A percentile compares a stretch with the other conserved stretches of the same genome.
Conservation (phyloP, 148 eudicot genomes). For the Cornus suecica region DNA sequence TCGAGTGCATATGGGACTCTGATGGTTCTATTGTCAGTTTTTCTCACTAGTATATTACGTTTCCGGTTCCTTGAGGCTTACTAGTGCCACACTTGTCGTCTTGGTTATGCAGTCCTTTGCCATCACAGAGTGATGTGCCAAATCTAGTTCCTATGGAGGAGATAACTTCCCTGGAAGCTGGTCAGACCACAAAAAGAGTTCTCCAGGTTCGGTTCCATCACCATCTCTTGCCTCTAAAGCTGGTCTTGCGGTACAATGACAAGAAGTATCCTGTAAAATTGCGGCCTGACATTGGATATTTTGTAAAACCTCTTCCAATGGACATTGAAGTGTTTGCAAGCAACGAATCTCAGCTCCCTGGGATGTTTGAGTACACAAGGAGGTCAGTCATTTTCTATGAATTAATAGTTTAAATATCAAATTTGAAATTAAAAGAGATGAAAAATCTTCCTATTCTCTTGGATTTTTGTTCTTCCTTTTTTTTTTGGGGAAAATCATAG, state of each 20-base stretch:
- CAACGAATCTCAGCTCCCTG: slow-evolving; percentile 85
- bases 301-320: slow-evolving; percentile 87
- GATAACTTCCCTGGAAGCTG: slow-evolving; percentile 61
- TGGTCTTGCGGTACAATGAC: slow-evolving; percentile 61
- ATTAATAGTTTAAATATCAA: too few species aligned
- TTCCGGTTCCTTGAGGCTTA: background rate
- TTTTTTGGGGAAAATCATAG: background rate
- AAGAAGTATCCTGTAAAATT: slow-evolving; percentile 68
- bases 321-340: slow-evolving; percentile 48
- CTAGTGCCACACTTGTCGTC: slow-evolving; percentile 6
- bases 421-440: too few species aligned
- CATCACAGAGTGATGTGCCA: slow-evolving; percentile 47
- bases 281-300: slow-evolving; percentile 96
- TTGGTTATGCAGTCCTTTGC: slow-evolving; percentile 40
- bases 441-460: too few species aligned
- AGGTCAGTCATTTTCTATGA: slow-evolving; percentile 44
- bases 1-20: background rate
- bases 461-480: background rate
- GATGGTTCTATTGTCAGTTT: background rate
- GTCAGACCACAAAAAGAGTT: slow-evolving; percentile 47
- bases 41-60: background rate
- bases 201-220: slow-evolving; percentile 85
- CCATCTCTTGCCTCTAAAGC: slow-evolving; percentile 90
- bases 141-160: slow-evolving; percentile 78
- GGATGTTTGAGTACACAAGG: slow-evolving; percentile 91